Percentiles rank a stretch among this genome's conserved stretches.
phyloP scores from a whole-genome alignment of 495 filamentous ascomycete species.

The Lichenothelia convexa region DNA sequence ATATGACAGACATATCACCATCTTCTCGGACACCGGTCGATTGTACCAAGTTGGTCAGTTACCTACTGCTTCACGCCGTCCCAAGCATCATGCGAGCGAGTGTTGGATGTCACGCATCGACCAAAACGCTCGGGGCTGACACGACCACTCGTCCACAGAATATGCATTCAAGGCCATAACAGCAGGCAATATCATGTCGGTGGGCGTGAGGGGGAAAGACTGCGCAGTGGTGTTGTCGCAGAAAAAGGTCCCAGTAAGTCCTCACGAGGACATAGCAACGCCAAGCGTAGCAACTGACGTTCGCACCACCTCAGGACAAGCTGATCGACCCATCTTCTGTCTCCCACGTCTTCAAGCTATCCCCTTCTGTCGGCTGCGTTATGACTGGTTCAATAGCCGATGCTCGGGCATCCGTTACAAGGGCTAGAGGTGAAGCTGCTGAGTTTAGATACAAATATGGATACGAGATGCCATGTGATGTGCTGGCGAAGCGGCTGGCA shows the following conservation, averaged over 20 bases:
- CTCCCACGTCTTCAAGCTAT: slow-evolving; percentile 91
- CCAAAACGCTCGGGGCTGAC: slow-evolving; percentile 7
- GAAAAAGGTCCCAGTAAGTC: slow-evolving; percentile 95
- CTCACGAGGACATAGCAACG: not conserved
- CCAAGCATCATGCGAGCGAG: slow-evolving; percentile 1
- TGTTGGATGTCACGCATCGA: slow-evolving; percentile 6
- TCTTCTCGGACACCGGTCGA: slow-evolving; percentile 96
- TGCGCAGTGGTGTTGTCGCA: slow-evolving; percentile 95
- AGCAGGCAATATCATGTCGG: slow-evolving; percentile 92
- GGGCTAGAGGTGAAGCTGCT: slow-evolving; percentile 86
- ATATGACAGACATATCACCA: slow-evolving; percentile 97
- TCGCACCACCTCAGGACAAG: slow-evolving; percentile 54
- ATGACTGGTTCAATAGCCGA: slow-evolving; percentile 98
- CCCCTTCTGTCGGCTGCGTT: slow-evolving; percentile 88
- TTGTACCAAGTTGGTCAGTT: slow-evolving; percentile 97
- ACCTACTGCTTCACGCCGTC: slow-evolving; percentile 1
- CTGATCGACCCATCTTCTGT: slow-evolving; percentile 95
- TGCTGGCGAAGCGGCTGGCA: slow-evolving; percentile 82
- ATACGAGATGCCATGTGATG: slow-evolving; percentile 99
- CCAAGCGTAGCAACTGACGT: not conserved
- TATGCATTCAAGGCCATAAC: slow-evolving; percentile 99
- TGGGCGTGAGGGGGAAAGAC: slow-evolving; percentile 88
- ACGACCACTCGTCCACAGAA: slow-evolving; percentile 35
- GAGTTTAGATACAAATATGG: slow-evolving; percentile 97
- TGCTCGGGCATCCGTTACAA: slow-evolving; percentile 76